A percentile compares a stretch with the other conserved stretches of the same genome.
phyloP scores from a whole-genome alignment of 2,329 filamentous ascomycete genomes.

The Pseudogymnoascus sp. region DNA sequence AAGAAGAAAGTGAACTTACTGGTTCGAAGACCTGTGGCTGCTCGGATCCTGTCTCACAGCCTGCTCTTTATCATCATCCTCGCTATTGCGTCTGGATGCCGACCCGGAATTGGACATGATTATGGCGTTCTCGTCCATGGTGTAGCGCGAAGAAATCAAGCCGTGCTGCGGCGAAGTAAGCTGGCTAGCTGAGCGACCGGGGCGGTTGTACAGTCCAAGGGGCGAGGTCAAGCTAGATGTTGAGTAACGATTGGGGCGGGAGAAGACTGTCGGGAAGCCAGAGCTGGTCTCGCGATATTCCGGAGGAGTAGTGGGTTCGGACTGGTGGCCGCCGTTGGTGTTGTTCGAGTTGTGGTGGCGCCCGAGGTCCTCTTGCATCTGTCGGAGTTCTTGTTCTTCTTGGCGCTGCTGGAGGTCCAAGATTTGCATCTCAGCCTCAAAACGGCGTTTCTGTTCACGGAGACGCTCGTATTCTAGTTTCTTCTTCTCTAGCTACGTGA shows the following conservation, averaged over 20 bases:
- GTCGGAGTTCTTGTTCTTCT: conserved; percentile 74
- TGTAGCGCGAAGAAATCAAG: conserved; percentile 49
- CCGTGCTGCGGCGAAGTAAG: conserved; percentile 68
- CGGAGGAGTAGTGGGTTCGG: conserved; percentile 91
- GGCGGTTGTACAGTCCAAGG: conserved; percentile 58
- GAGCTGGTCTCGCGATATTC: conserved; percentile 69
- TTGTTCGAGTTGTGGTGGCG: conserved; percentile 41
- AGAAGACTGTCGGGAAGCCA: conserved; percentile 71
- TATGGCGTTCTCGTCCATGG: conserved; percentile 50
- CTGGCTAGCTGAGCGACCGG: conserved; percentile 68
- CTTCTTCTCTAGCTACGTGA: conserved; percentile 77
- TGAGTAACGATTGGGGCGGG: conserved; percentile 80
- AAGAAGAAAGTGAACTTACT: conserved; percentile 51
- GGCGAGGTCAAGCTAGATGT: conserved; percentile 80
- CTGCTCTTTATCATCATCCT: conserved; percentile 80
- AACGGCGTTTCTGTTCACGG: conserved; percentile 77
- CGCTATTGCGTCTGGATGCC: conserved; percentile 82
- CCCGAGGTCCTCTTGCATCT: conserved; percentile 72
- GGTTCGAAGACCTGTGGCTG: conserved; percentile 63
- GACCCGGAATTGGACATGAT: conserved; percentile 59
- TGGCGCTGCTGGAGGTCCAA: conserved; percentile 76
- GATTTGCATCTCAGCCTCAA: conserved; percentile 86
- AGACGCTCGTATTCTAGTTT: conserved; percentile 87
- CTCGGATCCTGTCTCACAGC: conserved; percentile 61
- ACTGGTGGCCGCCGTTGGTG: conserved; percentile 56